Base-by-base conservation (phyloP, 176 grass and related monocot genomes). In the Secale cereale region DNA sequence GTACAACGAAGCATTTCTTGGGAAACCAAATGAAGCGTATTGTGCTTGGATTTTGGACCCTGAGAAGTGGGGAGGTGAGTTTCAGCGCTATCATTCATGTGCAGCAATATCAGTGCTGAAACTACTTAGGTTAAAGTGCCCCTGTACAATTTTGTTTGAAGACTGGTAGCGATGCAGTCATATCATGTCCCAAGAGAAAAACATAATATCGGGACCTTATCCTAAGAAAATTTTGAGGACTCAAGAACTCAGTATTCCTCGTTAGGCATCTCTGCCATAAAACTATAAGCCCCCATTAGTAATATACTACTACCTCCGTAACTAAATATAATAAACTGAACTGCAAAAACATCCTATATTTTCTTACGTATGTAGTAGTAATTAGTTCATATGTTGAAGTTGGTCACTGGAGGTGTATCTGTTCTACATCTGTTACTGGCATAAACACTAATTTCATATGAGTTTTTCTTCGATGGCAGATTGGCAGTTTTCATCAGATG, bases 21-120 rank as follows among this genome's bases (percentile, higher is more conserved):
- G 93, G 48, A 99, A 99, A 87, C 59, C 89, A 59, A 99, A 99
- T 88, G 91, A 92, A 85, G 93, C 89, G 0, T 99, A 96, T 74
- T 99, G 97, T 89, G 86, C 87, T 85, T 99, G 97, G 97, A 99
- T 99, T 88, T 78, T 94, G 84, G 85, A 99, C 57, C 79, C 93
- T 86, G 93, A 96, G 61, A 99, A 92, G 77, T 99, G 97, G 97
- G 97, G 97, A 89, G 97, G 97, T 98, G 85, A 86, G 83, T 85
- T 46, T 78, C 70, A 82, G 71, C n/a, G 41, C 41, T 70, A 79
- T 52, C 77, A 83, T 20, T 56, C 10, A 26, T 29, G 6, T 43
- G 59, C 17, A 76, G 3, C 3, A 86, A 31, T 46, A n/a, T 77
- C 39, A 6, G n/a, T 35, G 22, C 13, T 74, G 36, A 29, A 82